phyloP scores from a whole-genome alignment of 2,329 filamentous ascomycete genomes.

The Scedosporium dehoogii region DNA sequence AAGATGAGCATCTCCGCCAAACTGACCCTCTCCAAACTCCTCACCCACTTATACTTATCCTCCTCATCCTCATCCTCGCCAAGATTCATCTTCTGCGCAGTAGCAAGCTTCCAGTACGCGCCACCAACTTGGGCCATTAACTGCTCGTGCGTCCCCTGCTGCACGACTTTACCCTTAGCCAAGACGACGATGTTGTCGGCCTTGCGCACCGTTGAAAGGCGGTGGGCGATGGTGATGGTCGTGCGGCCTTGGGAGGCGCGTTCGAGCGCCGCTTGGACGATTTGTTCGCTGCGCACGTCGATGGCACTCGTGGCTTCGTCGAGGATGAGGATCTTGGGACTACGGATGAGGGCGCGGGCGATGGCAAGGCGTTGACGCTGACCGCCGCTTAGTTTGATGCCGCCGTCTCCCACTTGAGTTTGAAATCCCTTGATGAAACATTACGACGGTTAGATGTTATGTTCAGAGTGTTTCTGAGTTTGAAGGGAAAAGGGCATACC shows the following conservation, averaged over 20 bases:
- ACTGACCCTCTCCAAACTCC: background rate
- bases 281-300: conserved; percentile 28
- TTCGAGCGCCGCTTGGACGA: conserved; percentile 44
- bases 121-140: conserved; percentile 31
- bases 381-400: conserved; percentile 52
- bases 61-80: background rate
- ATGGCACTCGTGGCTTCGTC: conserved; percentile 57
- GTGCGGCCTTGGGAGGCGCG: conserved; percentile 44
- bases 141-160: conserved; percentile 49
- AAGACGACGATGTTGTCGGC: conserved; percentile 57
- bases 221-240: conserved; percentile 54
- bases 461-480: background rate
- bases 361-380: conserved; percentile 58
- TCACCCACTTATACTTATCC: background rate
- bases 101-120: conserved; percentile 36
- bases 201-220: conserved; percentile 43
- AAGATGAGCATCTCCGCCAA: background rate
- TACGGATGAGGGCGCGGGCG: conserved; percentile 29
- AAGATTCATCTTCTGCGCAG: conserved; percentile 16
- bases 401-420: conserved; percentile 43
- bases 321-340: conserved; percentile 45
- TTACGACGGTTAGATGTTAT: background rate
- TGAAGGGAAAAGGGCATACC: conserved; percentile 3
- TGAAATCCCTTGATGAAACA: background rate
- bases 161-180: conserved; percentile 52